A percentile compares a stretch with the other conserved stretches of the same genome.
Evolutionary conservation across 2,329 filamentous ascomycete species (phyloP).

Genomic region (Onygenales sp.): DNA sequence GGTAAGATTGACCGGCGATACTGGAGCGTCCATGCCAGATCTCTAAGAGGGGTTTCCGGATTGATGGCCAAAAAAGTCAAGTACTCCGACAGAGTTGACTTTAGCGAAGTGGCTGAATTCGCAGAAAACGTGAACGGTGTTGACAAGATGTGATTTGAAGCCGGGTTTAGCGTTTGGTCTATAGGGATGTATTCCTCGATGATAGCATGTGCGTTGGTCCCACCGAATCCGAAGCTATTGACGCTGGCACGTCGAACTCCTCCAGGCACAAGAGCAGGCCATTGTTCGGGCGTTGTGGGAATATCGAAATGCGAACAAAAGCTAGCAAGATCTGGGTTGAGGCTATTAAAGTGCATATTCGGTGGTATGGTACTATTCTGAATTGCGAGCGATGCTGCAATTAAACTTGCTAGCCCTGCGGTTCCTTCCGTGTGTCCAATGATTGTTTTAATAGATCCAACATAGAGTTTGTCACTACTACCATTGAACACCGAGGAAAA

Average conservation of each 20-base stretch:
- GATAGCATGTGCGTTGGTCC: conserved; percentile 10
- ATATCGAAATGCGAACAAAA: conserved; percentile 12
- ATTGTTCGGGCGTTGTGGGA: conserved; percentile 7
- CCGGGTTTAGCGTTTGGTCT: background rate
- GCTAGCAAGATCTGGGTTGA: conserved; percentile 16
- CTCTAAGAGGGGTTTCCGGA: conserved; percentile 3
- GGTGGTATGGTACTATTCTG: conserved; percentile 20
- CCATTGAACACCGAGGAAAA: conserved; percentile 10
- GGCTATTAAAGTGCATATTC: conserved; percentile 15
- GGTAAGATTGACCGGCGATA: background rate
- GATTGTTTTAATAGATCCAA: conserved; percentile 21
- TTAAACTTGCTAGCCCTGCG: conserved; percentile 18
- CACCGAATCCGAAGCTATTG: conserved; percentile 16
- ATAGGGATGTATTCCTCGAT: conserved; percentile 6
- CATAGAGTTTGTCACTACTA: conserved; percentile 5
- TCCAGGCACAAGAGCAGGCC: conserved; percentile 11
- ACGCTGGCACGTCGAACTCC: conserved; percentile 11
- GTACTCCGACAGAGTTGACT: conserved; percentile 4
- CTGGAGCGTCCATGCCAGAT: conserved; percentile 6
- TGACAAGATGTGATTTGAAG: conserved; percentile 3
- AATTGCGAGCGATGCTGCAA: conserved; percentile 19
- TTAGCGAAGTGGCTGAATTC: conserved; percentile 8
- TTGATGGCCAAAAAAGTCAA: conserved; percentile 4
- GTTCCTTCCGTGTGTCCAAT: conserved; percentile 20
- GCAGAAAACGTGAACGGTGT: conserved; percentile 12